Base-by-base conservation (phyloP, 2,329 filamentous ascomycete species). In the Aspergillus sp. region DNA sequence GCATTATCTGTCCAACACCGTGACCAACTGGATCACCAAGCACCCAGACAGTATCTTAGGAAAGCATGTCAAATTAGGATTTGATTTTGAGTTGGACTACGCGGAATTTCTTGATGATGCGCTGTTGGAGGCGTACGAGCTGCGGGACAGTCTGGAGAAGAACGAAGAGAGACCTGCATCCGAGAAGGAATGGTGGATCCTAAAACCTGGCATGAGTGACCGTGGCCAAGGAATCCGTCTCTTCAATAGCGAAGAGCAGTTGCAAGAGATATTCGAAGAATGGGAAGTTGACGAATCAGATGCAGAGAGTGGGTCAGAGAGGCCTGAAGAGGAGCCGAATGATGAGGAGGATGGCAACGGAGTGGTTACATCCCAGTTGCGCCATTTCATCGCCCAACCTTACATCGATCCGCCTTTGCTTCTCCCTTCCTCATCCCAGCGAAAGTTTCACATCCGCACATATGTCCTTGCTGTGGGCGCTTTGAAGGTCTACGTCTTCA, bases 171-270 rank as follows among this genome's bases (percentile, higher is more conserved):
- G 81, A 42, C 94, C 95, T 63, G 85, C 84, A 18, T 66, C 75
- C 10, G 78, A 84, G 47, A 83, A 84, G 60, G 87, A 96, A 73
- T 99, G 94, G 94, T 99, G 95, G 95, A 98, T 99, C 65, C 76
- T 99, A 60, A 99, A 99, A 77, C 94, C 95, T 0, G 90, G 94
- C 9, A 98, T 99, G 95, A 96, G 92, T 74, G 95, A 99, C 73
- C 85, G 94, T 24, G 95, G 94, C 0, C 93, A 97, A 73, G 95
- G 95, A 1, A 97, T 99, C 59, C 81, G 91, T 45, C 80, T 99
- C 0, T 99, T 99, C 75, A 90, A 87, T 68, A 91, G 87, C 2
- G 90, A 95, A 80, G 87, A 89, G 57, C 88, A 96, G 71, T 79
- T 99, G n/a, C 89, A 90, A 61, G 83, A 73, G 14, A 95, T 99